A percentile compares a stretch with the other conserved stretches of the same genome.
phyloP scores from a whole-genome alignment of 2,329 filamentous ascomycete genomes.

The Tolypocladium guangdongense region DNA sequence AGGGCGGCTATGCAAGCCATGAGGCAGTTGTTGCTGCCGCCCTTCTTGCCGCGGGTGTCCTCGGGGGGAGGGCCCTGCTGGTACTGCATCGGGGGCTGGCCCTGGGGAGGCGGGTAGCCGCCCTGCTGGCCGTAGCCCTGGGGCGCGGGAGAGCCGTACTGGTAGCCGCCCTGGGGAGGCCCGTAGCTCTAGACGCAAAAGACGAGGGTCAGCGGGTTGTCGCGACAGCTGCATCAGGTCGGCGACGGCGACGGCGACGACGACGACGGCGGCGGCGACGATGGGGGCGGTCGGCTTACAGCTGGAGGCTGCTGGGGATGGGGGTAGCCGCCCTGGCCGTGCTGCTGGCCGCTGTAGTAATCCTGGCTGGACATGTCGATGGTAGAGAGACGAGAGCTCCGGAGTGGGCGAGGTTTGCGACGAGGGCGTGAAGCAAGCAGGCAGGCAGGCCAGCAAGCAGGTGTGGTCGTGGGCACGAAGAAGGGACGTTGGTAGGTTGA shows the following conservation, averaged over 20 bases:
- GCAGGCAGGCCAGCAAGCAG: not conserved
- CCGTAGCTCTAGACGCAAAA: not conserved
- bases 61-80: constrained; percentile 25
- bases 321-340: constrained; percentile 23
- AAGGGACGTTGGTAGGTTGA: not conserved
- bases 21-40: constrained; percentile 31
- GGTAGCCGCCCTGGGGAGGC: not conserved
- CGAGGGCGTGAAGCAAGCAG: not conserved
- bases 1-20: constrained; percentile 35
- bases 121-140: constrained; percentile 20
- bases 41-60: constrained; percentile 16
- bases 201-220: not conserved
- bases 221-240: not conserved
- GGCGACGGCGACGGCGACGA: not conserved
- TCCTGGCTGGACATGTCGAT: constrained; percentile 28
- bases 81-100: constrained; percentile 32
- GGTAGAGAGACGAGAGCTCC: not conserved
- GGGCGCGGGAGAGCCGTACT: not conserved
- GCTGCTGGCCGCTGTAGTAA: constrained; percentile 25
- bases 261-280: not conserved
- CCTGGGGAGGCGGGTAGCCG: constrained; percentile 22
- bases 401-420: not conserved
- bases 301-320: constrained; percentile 29
- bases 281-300: constrained; percentile 16
- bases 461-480: not conserved